A percentile compares a stretch with the other conserved stretches of the same genome.
Evolutionary conservation across 495 filamentous ascomycete species (phyloP).

Genomic region (Aspergillus steynii): DNA sequence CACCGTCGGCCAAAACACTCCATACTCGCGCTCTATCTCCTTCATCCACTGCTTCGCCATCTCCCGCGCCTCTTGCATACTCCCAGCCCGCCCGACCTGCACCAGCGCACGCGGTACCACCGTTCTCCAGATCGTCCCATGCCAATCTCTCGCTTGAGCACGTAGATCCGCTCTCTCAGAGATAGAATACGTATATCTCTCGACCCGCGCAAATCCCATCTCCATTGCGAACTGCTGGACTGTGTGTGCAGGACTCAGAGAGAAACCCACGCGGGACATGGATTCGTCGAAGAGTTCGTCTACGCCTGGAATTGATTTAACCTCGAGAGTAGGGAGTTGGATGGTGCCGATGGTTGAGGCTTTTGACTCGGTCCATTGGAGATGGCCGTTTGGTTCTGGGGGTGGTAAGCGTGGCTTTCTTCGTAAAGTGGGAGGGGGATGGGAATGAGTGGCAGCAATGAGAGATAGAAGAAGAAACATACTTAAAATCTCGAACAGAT

Average conservation of each 20-base stretch:
- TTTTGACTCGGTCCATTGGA: slow-evolving; percentile 42
- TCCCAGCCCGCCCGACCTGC: slow-evolving; percentile 16
- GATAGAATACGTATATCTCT: too few relatives aligned
- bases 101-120: slow-evolving; percentile 23
- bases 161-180: too few relatives aligned
- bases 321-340: slow-evolving; percentile 13
- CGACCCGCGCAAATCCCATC: too few relatives aligned
- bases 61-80: slow-evolving; percentile 15
- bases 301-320: slow-evolving; percentile 6
- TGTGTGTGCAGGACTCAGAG: too few relatives aligned
- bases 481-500: slow-evolving; percentile 36
- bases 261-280: too few relatives aligned
- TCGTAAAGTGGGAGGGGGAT: not conserved
- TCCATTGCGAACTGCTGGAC: too few relatives aligned
- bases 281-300: too few relatives aligned
- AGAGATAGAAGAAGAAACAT: slow-evolving; percentile 6
- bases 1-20: slow-evolving; percentile 20
- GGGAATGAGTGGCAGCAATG: not conserved
- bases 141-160: too few relatives aligned
- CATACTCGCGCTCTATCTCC: slow-evolving; percentile 22
- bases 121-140: slow-evolving; percentile 7
- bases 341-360: slow-evolving; percentile 19
- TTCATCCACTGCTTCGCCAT: slow-evolving; percentile 14
- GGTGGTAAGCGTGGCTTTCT: not conserved
- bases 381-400: slow-evolving; percentile 34